phyloP scores from a whole-genome alignment of 1,139 yeast species.

The Scheffersomyces lignicola region DNA sequence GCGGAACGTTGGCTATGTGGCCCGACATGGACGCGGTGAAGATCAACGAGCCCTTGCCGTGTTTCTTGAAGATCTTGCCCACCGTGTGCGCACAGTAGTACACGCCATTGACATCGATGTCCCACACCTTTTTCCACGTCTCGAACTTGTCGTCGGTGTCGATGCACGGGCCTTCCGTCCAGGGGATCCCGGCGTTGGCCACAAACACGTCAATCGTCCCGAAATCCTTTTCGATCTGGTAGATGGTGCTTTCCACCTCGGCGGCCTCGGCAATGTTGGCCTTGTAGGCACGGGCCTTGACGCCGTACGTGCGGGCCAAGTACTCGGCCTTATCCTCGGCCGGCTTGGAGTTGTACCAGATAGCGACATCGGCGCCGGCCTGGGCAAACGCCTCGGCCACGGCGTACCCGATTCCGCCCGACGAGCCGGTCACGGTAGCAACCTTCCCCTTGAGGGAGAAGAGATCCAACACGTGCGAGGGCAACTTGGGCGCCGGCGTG shows the following conservation, averaged over 20 bases:
- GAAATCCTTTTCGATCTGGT: conserved; percentile 66
- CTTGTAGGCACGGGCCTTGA: conserved; percentile 68
- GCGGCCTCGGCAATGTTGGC: conserved; percentile 64
- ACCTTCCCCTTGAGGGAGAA: conserved; percentile 79
- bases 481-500: conserved; percentile 26
- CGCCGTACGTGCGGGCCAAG: conserved; percentile 62
- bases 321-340: conserved; percentile 59
- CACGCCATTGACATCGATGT: conserved; percentile 73
- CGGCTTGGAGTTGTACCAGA: conserved; percentile 64
- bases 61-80: conserved; percentile 68
- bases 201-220: conserved; percentile 79
- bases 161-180: conserved; percentile 72
- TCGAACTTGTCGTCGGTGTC: conserved; percentile 44
- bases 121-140: conserved; percentile 64
- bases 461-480: conserved; percentile 42
- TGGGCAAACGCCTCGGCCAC: conserved; percentile 86
- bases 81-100: conserved; percentile 71
- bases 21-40: conserved; percentile 88
- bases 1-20: conserved; percentile 78
- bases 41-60: conserved; percentile 70
- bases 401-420: conserved; percentile 82
- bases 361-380: conserved; percentile 88
- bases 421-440: conserved; percentile 86
- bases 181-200: conserved; percentile 89
- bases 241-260: conserved; percentile 57